These are phyloP conservation scores for Atkinsonella hypoxylon DNA, from an alignment of 2,329 filamentous ascomycete genomes.

Conservation along the genomic window DNA sequence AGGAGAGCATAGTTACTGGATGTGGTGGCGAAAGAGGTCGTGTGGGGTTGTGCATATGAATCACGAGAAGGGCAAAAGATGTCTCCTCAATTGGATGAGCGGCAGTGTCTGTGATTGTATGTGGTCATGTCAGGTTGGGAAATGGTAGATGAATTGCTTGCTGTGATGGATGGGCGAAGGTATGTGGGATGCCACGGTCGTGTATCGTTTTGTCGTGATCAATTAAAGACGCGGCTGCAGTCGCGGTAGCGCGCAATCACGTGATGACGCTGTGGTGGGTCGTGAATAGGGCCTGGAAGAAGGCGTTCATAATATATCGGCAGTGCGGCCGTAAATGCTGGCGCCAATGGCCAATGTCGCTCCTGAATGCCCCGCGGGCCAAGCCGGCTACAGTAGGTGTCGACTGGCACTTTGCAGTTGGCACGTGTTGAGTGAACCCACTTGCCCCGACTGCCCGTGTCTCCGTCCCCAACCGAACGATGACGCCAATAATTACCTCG, in stretches of 20 bases:
- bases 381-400: too few species aligned
- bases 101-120: background rate
- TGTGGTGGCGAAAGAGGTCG: constrained; percentile 4
- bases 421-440: background rate
- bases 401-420: background rate
- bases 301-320: too few species aligned
- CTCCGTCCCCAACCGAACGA: constrained; percentile 6
- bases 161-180: background rate
- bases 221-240: constrained; percentile 13
- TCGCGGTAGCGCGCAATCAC: constrained; percentile 18
- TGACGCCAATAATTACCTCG: constrained; percentile 7
- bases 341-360: too few species aligned
- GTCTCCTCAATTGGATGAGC: background rate
- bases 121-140: background rate
- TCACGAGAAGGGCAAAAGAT: background rate
- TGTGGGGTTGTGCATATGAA: constrained; percentile 1
- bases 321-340: too few species aligned
- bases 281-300: background rate
- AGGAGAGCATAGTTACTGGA: constrained; percentile 27
- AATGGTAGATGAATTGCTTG: background rate
- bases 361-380: too few species aligned
- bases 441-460: background rate
- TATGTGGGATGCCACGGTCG: background rate
- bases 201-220: background rate
- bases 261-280: constrained; percentile 10